These are phyloP conservation scores for Solanum tacnaense DNA, from an alignment of 257 asterid species.

Conservation along the genomic window DNA sequence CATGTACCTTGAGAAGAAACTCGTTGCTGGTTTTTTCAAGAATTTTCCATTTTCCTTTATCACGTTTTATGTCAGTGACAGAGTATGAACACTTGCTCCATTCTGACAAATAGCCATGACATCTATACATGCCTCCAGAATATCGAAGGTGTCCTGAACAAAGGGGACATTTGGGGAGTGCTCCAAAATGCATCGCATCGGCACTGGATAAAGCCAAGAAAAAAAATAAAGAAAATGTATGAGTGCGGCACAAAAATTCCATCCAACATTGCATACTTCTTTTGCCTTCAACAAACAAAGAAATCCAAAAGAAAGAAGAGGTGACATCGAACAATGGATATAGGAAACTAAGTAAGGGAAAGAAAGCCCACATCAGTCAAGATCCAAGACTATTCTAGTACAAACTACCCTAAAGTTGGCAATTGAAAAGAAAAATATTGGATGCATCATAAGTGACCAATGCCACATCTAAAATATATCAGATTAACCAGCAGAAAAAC, in stretches of 20 bases:
- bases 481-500: neutral
- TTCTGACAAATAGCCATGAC: slow-evolving; percentile 74
- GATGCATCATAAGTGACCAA: neutral
- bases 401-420: neutral
- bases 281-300: neutral
- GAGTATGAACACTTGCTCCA: slow-evolving; percentile 90
- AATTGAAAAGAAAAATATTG: neutral
- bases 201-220: slow-evolving; percentile 42
- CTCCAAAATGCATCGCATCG: slow-evolving; percentile 94
- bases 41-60: slow-evolving; percentile 81
- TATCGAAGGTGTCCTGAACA: slow-evolving; percentile 77
- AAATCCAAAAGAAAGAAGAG: neutral
- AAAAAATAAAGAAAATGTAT: neutral
- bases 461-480: neutral
- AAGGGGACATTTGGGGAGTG: slow-evolving; percentile 63
- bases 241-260: neutral
- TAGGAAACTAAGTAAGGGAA: neutral
- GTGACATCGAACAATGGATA: neutral
- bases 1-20: slow-evolving; percentile 66
- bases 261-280: neutral
- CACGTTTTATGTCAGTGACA: slow-evolving; percentile 58
- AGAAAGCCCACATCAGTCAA: neutral
- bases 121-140: slow-evolving; percentile 70
- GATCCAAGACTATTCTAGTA: neutral
- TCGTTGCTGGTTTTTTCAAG: slow-evolving; percentile 63